Conservation (phyloP, 1,284 basidiomycete genomes). For the Moesziomyces sp. region DNA sequence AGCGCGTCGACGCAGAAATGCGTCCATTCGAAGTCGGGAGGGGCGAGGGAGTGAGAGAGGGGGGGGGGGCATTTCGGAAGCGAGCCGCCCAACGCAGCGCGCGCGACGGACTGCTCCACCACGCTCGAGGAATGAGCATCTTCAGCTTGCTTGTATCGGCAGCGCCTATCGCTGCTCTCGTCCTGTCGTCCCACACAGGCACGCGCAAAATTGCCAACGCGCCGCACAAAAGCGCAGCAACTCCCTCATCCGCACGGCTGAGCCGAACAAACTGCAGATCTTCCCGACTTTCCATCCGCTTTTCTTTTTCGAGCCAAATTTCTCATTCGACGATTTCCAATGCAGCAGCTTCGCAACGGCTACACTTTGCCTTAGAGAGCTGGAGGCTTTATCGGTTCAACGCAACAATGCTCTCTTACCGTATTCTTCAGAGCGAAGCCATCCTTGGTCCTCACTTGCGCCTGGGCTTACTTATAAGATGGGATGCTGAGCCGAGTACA, state of each 20-base stretch:
- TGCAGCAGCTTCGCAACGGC: too few species aligned
- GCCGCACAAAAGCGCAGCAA: too few species aligned
- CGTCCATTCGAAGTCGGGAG: conserved; percentile 2
- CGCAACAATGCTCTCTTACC: too few species aligned
- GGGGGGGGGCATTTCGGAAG: conserved; percentile 2
- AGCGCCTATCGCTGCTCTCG: background rate
- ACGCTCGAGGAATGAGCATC: background rate
- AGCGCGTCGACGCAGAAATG: background rate
- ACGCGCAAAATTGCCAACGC: background rate
- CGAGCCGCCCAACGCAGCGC: background rate
- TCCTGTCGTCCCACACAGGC: background rate
- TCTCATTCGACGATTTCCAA: too few species aligned
- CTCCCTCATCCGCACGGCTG: too few species aligned
- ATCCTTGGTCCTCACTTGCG: too few species aligned
- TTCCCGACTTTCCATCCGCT: background rate
- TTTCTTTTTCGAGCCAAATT: conserved; percentile 4
- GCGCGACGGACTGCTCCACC: background rate
- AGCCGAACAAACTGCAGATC: background rate
- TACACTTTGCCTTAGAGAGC: too few species aligned
- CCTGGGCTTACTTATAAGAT: too few species aligned
- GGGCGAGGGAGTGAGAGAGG: too few species aligned
- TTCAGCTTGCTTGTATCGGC: background rate
- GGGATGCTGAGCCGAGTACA: too few species aligned
- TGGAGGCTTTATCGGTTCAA: too few species aligned
- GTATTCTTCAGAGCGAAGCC: too few species aligned